These are phyloP conservation scores for Aspergillus carlsbadensis DNA, from an alignment of 495 filamentous ascomycete species.

Conservation along the genomic window DNA sequence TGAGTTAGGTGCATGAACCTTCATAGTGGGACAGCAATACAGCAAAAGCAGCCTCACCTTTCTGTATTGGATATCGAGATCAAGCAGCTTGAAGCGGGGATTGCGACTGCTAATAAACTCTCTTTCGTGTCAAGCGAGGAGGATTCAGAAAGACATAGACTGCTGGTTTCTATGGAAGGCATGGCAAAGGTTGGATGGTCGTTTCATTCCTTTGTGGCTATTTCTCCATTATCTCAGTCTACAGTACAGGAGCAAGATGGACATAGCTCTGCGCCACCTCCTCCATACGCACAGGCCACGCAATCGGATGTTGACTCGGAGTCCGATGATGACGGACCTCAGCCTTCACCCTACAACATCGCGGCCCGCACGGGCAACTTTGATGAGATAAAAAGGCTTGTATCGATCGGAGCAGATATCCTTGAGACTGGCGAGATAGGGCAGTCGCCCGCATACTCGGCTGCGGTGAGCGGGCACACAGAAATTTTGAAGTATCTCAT, in stretches of 20 bases:
- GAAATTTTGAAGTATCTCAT: constrained; percentile 5
- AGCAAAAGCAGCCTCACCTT: neutral
- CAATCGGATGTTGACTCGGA: neutral
- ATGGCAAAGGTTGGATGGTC: neutral
- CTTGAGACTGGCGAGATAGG: neutral
- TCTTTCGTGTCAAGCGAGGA: neutral
- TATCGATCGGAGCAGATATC: constrained; percentile 1
- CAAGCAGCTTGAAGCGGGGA: neutral
- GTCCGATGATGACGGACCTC: neutral
- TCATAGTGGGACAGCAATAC: neutral
- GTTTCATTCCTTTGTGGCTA: neutral
- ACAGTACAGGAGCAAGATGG: neutral
- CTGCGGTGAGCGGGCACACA: constrained; percentile 1
- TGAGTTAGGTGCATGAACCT: neutral
- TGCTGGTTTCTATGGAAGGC: neutral
- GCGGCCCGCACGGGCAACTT: neutral
- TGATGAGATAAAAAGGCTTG: neutral
- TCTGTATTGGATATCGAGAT: constrained; percentile 1
- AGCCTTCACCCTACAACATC: constrained; percentile 3
- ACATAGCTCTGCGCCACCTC: neutral
- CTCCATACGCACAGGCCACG: neutral
- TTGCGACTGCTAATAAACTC: neutral
- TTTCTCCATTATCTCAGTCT: neutral
- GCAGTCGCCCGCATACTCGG: constrained; percentile 6
- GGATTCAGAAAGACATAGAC: neutral